Conservation (phyloP, 306 rosid species). For the Prunus kanzakura region DNA sequence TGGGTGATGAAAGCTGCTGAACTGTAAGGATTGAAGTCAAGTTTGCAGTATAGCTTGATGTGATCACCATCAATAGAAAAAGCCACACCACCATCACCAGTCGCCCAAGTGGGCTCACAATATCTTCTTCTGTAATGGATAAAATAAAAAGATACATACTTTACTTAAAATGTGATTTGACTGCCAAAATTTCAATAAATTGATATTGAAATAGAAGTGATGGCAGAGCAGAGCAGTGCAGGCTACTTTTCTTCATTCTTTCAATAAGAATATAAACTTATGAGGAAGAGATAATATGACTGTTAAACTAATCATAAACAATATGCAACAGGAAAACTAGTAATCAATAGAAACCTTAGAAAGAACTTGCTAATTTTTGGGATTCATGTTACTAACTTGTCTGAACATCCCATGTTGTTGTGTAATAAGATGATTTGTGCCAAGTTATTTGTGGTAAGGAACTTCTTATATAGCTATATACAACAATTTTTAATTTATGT, state of each 20-base stretch:
- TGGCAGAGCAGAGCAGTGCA: constrained; percentile 10
- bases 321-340: background rate
- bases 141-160: constrained; percentile 12
- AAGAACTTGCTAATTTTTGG: background rate
- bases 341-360: background rate
- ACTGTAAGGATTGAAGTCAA: constrained; percentile 94
- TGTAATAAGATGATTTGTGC: constrained; percentile 3
- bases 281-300: background rate
- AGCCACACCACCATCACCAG: constrained; percentile 98
- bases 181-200: constrained; percentile 9
- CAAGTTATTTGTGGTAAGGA: background rate
- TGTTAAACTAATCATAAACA: background rate
- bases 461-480: background rate
- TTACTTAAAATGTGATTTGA: constrained; percentile 25
- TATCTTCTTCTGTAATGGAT: constrained; percentile 71
- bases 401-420: background rate
- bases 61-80: constrained; percentile 91
- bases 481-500: background rate
- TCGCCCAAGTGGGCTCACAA: constrained; percentile 68
- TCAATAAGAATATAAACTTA: background rate
- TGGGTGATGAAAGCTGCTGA: constrained; percentile 83
- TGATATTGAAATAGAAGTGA: constrained; percentile 12
- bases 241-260: constrained; percentile 3
- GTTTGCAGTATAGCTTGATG: constrained; percentile 90
- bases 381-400: background rate